A percentile compares a stretch with the other conserved stretches of the same genome.
Conservation (phyloP, 257 asterid species). For the Fraxinus quadrangulata region DNA sequence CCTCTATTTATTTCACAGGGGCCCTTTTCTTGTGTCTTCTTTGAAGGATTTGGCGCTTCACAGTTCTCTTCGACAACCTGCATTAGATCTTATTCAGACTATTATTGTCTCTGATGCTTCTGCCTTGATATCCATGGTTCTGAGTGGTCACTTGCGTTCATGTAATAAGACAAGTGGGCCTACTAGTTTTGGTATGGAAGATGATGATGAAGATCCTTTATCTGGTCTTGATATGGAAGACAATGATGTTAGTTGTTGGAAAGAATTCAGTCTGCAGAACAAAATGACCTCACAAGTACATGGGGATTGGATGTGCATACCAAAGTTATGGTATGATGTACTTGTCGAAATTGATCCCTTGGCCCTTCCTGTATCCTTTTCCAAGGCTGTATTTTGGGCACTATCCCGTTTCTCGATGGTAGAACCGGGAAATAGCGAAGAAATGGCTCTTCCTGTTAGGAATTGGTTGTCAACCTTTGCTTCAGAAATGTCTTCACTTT, state of each 20-base stretch:
- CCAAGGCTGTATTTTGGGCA: slow-evolving; percentile 92
- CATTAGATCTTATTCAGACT: slow-evolving; percentile 83
- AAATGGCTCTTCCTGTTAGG: slow-evolving; percentile 54
- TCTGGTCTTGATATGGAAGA: slow-evolving; percentile 49
- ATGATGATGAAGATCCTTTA: slow-evolving; percentile 59
- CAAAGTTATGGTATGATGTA: slow-evolving; percentile 96
- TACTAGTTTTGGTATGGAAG: slow-evolving; percentile 42
- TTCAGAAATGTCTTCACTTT: slow-evolving; percentile 71
- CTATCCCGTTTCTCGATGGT: slow-evolving; percentile 77
- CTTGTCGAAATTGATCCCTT: slow-evolving; percentile 78
- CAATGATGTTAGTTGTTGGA: slow-evolving; percentile 75
- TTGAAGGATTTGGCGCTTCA: slow-evolving; percentile 78
- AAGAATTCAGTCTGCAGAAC: slow-evolving; percentile 67
- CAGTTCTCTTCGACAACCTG: slow-evolving; percentile 89
- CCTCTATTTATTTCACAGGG: slow-evolving; percentile 53
- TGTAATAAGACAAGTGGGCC: slow-evolving; percentile 46
- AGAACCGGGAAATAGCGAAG: slow-evolving; percentile 56
- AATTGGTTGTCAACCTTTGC: slow-evolving; percentile 69
- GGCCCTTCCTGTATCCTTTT: slow-evolving; percentile 72
- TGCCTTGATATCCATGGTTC: slow-evolving; percentile 62
- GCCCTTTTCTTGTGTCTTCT: slow-evolving; percentile 85
- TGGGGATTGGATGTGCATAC: slow-evolving; percentile 93
- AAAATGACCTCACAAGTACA: slow-evolving; percentile 59
- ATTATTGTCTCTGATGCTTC: slow-evolving; percentile 90
- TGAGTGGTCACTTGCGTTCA: slow-evolving; percentile 57